phyloP scores from a whole-genome alignment of 2,329 filamentous ascomycete genomes.

The Fusarium albosuccineum region DNA sequence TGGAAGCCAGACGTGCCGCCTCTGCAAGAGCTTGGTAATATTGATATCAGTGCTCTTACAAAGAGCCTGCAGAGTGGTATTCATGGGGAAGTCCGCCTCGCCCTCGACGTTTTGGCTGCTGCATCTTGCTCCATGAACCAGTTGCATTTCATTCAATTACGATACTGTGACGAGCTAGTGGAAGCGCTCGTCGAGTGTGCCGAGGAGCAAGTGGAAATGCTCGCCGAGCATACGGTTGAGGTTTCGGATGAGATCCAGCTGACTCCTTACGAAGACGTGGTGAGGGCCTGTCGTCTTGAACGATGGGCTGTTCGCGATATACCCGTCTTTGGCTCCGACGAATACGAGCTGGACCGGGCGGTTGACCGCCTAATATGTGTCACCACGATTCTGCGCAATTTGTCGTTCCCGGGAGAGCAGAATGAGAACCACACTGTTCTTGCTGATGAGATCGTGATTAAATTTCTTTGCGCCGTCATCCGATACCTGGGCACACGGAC shows the following conservation, averaged over 20 bases:
- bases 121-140: constrained; percentile 73
- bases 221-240: constrained; percentile 87
- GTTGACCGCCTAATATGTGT: constrained; percentile 91
- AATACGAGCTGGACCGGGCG: constrained; percentile 86
- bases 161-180: constrained; percentile 86
- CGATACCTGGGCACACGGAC: constrained; percentile 90
- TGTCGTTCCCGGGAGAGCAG: constrained; percentile 79
- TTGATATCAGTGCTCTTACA: constrained; percentile 91
- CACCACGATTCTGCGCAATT: constrained; percentile 90
- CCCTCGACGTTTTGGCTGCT: constrained; percentile 84
- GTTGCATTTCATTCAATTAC: constrained; percentile 74
- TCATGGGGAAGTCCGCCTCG: constrained; percentile 88
- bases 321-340: constrained; percentile 78
- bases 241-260: constrained; percentile 89
- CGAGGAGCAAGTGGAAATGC: constrained; percentile 85
- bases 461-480: constrained; percentile 86
- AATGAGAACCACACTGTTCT: constrained; percentile 78
- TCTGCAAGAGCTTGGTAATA: constrained; percentile 83
- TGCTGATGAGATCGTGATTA: constrained; percentile 82
- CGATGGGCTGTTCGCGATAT: constrained; percentile 78
- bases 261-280: constrained; percentile 87
- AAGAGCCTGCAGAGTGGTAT: constrained; percentile 92
- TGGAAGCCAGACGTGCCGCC: constrained; percentile 81
- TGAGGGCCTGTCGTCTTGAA: constrained; percentile 82
- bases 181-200: constrained; percentile 92